Conservation (phyloP, 306 rosid species). For the Castanea mollissima region DNA sequence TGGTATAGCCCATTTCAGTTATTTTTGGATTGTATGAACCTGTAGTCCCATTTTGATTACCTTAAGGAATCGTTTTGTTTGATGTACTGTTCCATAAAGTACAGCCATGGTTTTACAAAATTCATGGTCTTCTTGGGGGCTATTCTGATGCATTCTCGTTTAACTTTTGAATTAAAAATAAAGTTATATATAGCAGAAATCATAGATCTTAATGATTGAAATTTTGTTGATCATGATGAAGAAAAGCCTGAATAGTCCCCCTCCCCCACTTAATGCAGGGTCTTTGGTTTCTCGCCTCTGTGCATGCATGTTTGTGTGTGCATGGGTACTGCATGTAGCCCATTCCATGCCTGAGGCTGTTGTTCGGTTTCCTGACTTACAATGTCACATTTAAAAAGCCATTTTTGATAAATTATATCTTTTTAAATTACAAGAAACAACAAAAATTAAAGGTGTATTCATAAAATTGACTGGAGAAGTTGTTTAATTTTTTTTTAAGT, state of each 20-base stretch:
- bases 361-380: neutral
- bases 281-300: no score
- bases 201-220: neutral
- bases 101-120: neutral
- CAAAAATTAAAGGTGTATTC: neutral
- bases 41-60: neutral
- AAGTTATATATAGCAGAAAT: neutral
- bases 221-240: no score
- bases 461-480: neutral
- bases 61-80: neutral
- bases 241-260: neutral
- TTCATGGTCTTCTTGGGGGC: neutral
- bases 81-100: no score
- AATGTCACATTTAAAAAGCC: neutral
- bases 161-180: no score
- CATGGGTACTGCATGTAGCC: neutral
- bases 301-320: no score
- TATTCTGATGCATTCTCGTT: neutral
- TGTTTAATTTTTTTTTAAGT: constrained; percentile 1
- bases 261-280: neutral
- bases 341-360: neutral
- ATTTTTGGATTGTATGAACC: neutral
- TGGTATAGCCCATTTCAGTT: neutral
- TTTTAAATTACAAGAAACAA: neutral
- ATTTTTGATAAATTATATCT: neutral